Evolutionary conservation across 306 rosid genomes (phyloP).

Genomic region (Sesbania bispinosa): DNA sequence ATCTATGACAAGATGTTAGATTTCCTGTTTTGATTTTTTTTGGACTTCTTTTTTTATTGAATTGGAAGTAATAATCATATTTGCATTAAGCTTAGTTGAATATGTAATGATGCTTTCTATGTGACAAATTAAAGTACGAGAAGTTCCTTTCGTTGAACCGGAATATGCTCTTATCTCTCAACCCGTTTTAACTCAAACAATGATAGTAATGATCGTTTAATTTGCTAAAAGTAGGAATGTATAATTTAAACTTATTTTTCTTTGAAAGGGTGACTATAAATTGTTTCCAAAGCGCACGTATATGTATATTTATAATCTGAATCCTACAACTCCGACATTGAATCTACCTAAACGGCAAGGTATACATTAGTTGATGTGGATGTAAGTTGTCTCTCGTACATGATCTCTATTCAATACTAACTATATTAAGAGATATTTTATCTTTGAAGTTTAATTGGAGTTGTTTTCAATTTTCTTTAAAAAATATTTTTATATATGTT

Average conservation of each 20-base stretch:
- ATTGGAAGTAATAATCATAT: slow-evolving; percentile 13
- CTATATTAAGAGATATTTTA: too few relatives aligned
- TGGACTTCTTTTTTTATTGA: not conserved
- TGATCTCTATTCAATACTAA: not conserved
- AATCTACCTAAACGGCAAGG: not conserved
- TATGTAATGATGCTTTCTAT: slow-evolving; percentile 16
- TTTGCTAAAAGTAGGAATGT: not conserved
- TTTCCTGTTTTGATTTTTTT: not conserved
- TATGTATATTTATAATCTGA: not conserved
- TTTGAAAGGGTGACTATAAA: not conserved
- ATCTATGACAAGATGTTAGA: not conserved
- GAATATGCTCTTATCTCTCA: not conserved
- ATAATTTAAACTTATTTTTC: not conserved
- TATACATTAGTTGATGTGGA: slow-evolving; percentile 19
- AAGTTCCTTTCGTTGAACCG: slow-evolving; percentile 14
- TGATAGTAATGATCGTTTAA: not conserved
- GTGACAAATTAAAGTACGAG: not conserved
- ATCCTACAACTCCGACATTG: slow-evolving; percentile 12
- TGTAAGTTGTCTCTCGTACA: not conserved
- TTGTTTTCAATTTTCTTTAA: too few relatives aligned
- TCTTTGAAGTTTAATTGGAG: too few relatives aligned
- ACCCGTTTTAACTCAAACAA: not conserved
- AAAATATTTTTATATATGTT: too few relatives aligned
- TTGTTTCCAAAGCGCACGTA: slow-evolving; percentile 8
- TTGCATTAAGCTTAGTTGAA: not conserved